Evolutionary conservation across 768 basidiomycete species (phyloP), one percentile per base, ranked within the genome.

Genomic region (Melanogaster broomeanus): DNA sequence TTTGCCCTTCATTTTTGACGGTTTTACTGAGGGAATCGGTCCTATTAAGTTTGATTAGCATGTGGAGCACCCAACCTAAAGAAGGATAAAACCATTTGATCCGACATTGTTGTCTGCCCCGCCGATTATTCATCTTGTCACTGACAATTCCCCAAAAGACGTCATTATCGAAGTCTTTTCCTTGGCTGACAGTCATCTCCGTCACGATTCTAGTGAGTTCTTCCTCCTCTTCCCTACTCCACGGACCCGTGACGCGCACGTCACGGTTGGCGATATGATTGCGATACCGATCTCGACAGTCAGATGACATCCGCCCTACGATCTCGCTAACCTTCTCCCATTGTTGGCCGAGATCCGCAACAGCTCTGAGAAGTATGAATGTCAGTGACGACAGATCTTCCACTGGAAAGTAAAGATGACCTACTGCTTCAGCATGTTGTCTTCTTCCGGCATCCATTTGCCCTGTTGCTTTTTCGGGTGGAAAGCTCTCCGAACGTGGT

Each of bases 271-370:
- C 75, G 25, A 93, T 79, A 59, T 93, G 88, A 64, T 93, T 93
- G 46, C 91, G 84, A 68, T 85, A 93, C 48, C 91, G 79, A 68
- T 93, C 91, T 10, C 91, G 80, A 67, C 91, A 93, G 64, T 93
- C 91, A 3, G 84, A 74, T 16, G 87, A 82, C 78, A 82, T 85
- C 38, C 91, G 78, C 22, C 88, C 88, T 6, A 93, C 89, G 18
- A 76, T 65, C 38, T 70, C 70, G 61, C 86, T 83, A 39, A 93
- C 79, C 60, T 84, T 87, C 69, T 90, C 87, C 91, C 91, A 93
- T 61, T 84, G 81, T 56, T 87, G 85, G 13, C 91, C 91, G 22
- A 84, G 68, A 42, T 83, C 78, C 6, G 66, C 64, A 16, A 93
- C 85, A 21, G 88, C 88, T 49, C 91, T 93, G 30, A 12, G 25